A percentile compares a stretch with the other conserved stretches of the same genome.
phyloP scores from a whole-genome alignment of 148 eudicot genomes.

The Rhododendron molle region DNA sequence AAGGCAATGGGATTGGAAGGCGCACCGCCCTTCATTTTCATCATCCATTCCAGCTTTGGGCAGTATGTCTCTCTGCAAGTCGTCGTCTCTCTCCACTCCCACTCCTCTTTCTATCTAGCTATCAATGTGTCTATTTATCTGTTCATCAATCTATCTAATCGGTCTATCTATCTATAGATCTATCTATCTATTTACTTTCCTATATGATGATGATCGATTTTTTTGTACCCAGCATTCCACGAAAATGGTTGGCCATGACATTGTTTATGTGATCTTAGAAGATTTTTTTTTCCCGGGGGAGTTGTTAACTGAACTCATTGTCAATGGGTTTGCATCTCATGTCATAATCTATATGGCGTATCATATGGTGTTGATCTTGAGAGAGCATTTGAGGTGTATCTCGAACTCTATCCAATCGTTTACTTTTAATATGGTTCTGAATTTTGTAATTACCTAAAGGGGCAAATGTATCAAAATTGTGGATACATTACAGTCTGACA shows the following conservation, averaged over 20 bases:
- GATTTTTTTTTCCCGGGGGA: not conserved
- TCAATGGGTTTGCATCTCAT: not conserved
- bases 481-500: not conserved
- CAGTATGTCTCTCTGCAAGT: slow-evolving; percentile 6
- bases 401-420: not conserved
- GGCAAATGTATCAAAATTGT: not conserved
- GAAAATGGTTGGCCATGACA: not conserved
- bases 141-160: not conserved
- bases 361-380: not conserved
- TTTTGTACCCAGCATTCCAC: not conserved
- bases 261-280: not conserved
- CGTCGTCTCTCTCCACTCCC: not conserved
- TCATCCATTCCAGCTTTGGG: not conserved
- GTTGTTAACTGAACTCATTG: not conserved
- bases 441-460: not conserved
- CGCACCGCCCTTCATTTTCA: not conserved
- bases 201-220: not conserved
- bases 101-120: not conserved
- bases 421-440: not conserved
- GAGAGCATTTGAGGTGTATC: not conserved
- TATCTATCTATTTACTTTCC: not conserved
- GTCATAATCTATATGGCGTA: not conserved
- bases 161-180: not conserved
- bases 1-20: not conserved
- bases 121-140: not conserved